phyloP scores from a whole-genome alignment of 352 stramenopile genomes.

The Elongisporangium anandrum region DNA sequence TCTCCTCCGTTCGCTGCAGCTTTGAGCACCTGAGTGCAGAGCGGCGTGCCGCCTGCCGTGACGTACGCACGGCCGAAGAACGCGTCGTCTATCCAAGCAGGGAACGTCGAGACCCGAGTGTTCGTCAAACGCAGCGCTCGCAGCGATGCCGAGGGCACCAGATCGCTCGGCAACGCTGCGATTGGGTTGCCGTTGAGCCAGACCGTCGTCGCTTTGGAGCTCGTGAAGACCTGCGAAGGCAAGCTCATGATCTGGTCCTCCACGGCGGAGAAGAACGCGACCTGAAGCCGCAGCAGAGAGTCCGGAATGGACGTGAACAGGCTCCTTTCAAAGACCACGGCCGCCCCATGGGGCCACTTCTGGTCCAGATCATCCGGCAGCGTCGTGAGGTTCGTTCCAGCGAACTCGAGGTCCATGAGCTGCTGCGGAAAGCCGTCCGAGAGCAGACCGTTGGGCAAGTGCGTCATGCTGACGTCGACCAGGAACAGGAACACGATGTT shows the following conservation, averaged over 20 bases:
- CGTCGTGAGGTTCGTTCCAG: slow-evolving; percentile 21
- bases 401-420: slow-evolving; percentile 26
- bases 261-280: slow-evolving; percentile 3
- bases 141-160: not conserved
- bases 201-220: slow-evolving; percentile 2
- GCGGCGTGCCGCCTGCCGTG: not conserved
- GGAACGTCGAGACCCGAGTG: slow-evolving; percentile 3
- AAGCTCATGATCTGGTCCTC: slow-evolving; percentile 8
- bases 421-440: slow-evolving; percentile 20
- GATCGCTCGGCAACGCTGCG: not conserved
- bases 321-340: slow-evolving; percentile 22
- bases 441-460: slow-evolving; percentile 29
- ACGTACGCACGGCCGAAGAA: not conserved
- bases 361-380: slow-evolving; percentile 29
- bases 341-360: slow-evolving; percentile 24
- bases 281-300: slow-evolving; percentile 6
- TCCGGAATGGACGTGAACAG: slow-evolving; percentile 8
- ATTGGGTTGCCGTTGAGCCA: slow-evolving; percentile 15
- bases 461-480: slow-evolving; percentile 16
- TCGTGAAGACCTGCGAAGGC: slow-evolving; percentile 3
- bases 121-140: slow-evolving; percentile 4
- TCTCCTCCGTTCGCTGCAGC: not conserved
- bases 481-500: slow-evolving; percentile 23
- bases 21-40: slow-evolving; percentile 3
- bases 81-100: not conserved